Evolutionary conservation across 2,329 filamentous ascomycete species (phyloP).

Genomic region (Phaeophleospora eucalypticola): DNA sequence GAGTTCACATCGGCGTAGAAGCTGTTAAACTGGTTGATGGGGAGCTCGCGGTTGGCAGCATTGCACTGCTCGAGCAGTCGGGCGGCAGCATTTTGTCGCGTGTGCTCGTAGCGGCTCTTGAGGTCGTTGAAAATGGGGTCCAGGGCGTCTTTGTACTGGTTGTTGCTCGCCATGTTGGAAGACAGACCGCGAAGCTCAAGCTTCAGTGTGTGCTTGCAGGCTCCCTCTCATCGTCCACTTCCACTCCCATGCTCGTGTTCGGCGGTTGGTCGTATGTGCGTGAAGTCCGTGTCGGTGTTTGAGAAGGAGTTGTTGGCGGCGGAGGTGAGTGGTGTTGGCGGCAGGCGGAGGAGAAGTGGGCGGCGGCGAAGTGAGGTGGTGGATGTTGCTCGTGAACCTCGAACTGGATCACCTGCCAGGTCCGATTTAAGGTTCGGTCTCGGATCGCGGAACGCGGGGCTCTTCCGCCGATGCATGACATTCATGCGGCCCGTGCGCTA

Average conservation of each 20-base stretch:
- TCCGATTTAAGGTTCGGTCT: background rate
- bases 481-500: no score
- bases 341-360: background rate
- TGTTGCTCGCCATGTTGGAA: constrained; percentile 23
- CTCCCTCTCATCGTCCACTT: constrained; percentile 7
- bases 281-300: no score
- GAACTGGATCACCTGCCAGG: background rate
- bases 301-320: background rate
- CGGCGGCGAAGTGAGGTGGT: background rate
- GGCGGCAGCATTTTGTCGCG: constrained; percentile 27
- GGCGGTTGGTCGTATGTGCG: no score
- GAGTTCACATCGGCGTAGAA: constrained; percentile 63
- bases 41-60: constrained; percentile 57
- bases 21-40: constrained; percentile 70
- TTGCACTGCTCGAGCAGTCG: constrained; percentile 30
- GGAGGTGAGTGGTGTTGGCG: background rate
- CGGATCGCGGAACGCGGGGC: no score
- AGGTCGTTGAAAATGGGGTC: constrained; percentile 31
- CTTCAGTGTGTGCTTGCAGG: constrained; percentile 4
- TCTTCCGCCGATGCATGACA: no score
- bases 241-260: constrained; percentile 3
- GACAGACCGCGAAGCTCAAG: constrained; percentile 5
- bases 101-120: constrained; percentile 26
- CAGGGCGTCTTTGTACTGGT: constrained; percentile 29
- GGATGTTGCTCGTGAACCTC: no score